Conservation (phyloP, 768 basidiomycete genomes). For the Nevesoporus exiguus region DNA sequence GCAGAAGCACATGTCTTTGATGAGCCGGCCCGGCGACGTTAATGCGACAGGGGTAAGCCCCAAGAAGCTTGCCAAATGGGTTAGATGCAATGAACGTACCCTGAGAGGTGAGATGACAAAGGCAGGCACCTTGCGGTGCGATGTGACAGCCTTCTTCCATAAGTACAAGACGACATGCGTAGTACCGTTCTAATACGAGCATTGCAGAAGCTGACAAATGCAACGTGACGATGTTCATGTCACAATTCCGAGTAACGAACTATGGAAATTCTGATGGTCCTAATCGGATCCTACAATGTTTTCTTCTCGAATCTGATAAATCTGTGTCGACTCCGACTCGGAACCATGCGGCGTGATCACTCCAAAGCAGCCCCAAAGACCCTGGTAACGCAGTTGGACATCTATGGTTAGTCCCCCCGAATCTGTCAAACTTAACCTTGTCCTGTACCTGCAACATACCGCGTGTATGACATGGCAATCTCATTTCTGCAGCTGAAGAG, state of each 20-base stretch:
- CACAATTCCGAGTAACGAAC: not conserved
- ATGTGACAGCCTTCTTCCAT: slow-evolving; percentile 1
- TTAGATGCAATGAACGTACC: not conserved
- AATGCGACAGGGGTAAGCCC: not conserved
- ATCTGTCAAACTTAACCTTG: slow-evolving; percentile 25
- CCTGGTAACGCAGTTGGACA: slow-evolving; percentile 6
- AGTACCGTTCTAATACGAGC: not conserved
- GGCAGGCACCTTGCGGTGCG: not conserved
- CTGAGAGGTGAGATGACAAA: not conserved
- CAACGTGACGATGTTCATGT: not conserved
- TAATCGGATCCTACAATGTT: not conserved
- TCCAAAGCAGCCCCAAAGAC: too few relatives aligned
- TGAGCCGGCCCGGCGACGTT: slow-evolving; percentile 1
- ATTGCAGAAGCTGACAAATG: not conserved
- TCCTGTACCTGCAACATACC: slow-evolving; percentile 1
- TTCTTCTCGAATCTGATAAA: not conserved
- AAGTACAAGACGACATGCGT: slow-evolving; percentile 1
- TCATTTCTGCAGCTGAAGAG: not conserved
- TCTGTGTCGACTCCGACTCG: slow-evolving; percentile 12
- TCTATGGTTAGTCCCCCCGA: slow-evolving; percentile 6
- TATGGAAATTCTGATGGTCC: not conserved
- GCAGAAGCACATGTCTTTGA: not conserved
- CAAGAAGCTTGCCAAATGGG: not conserved
- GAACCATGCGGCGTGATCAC: slow-evolving; percentile 1
- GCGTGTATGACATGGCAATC: not conserved